Evolutionary conservation across 257 asterid species (phyloP).

Genomic region (Salvia splendens): DNA sequence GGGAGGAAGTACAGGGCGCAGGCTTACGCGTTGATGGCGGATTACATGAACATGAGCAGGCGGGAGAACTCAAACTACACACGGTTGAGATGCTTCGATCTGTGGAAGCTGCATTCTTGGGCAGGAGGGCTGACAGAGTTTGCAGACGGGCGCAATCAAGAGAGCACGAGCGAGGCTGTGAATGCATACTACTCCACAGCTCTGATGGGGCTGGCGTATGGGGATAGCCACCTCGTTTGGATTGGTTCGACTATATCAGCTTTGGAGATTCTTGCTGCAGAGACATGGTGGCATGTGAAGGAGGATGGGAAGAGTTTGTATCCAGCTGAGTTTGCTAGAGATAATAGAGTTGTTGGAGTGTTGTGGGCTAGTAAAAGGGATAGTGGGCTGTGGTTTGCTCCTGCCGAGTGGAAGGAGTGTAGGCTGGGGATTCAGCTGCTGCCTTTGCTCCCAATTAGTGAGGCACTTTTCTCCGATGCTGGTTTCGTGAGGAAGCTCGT

Average conservation of each 20-base stretch:
- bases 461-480: conserved; percentile 66
- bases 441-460: conserved; percentile 79
- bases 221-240: conserved; percentile 77
- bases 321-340: conserved; percentile 55
- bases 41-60: conserved; percentile 72
- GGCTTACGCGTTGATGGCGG: conserved; percentile 86
- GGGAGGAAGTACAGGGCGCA: conserved; percentile 73
- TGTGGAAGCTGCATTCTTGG: conserved; percentile 93
- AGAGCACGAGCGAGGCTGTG: conserved; percentile 93
- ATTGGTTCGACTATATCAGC: conserved; percentile 73
- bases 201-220: conserved; percentile 87
- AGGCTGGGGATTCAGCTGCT: conserved; percentile 79
- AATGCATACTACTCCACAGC: conserved; percentile 94
- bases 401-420: conserved; percentile 76
- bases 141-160: conserved; percentile 91
- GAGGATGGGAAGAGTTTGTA: conserved; percentile 48
- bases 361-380: conserved; percentile 90
- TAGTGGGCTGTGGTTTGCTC: conserved; percentile 90
- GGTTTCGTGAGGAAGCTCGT: conserved; percentile 63
- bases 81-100: conserved; percentile 78
- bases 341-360: conserved; percentile 82
- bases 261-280: conserved; percentile 78
- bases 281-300: conserved; percentile 90
- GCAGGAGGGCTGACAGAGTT: conserved; percentile 92
- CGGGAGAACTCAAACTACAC: conserved; percentile 54